Base-by-base conservation (phyloP, 345 rosid species). In the Nephelium lappaceum region DNA sequence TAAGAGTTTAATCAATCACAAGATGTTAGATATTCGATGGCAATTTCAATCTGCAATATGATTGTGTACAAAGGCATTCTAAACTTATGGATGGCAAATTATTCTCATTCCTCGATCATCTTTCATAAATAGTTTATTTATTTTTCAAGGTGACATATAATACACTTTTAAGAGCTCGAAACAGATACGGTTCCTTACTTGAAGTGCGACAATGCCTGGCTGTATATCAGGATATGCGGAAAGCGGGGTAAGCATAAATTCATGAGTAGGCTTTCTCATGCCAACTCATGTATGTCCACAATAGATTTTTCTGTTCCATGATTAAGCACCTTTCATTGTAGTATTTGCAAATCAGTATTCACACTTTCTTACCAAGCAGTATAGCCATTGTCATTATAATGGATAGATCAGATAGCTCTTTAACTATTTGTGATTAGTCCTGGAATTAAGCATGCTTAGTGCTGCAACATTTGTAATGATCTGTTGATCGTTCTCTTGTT, bases 151-250 rank as follows among this genome's bases (percentile, higher is more conserved):
- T 93, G 80, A 95, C 99, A 5, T 95, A 93, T 76, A 89, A 89
- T 71, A 93, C 98, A 58, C 94, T 93, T 77, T 84, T 95, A 71
- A 85, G 90, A 82, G 98, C 96, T 60, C 92, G 92, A 49, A 87
- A 88, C 80, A 90, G 87, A 80, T 95, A 91, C 66, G 98, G 96
- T 74, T 93, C 98, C 79, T 86, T 91, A 79, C 82, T 80, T 76
- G 97, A 95, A 87, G 93, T 95, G 74, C 91, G 87, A 74, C 99
- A 92, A 81, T 95, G 96, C 87, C 87, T 93, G 71, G 90, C 95
- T 65, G 82, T 95, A 84, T 93, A 92, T 84, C 96, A 89, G 87
- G 95, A 92, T 71, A 91, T 93, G 99, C 82, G 97, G 76, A 95
- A 85, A 86, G 93, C 97, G 55, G 99, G 99, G 98, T 95, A 89